Evolutionary conservation across 768 basidiomycete genomes (phyloP), one percentile per base, ranked within the genome.

Genomic region (Grammothele lineata): DNA sequence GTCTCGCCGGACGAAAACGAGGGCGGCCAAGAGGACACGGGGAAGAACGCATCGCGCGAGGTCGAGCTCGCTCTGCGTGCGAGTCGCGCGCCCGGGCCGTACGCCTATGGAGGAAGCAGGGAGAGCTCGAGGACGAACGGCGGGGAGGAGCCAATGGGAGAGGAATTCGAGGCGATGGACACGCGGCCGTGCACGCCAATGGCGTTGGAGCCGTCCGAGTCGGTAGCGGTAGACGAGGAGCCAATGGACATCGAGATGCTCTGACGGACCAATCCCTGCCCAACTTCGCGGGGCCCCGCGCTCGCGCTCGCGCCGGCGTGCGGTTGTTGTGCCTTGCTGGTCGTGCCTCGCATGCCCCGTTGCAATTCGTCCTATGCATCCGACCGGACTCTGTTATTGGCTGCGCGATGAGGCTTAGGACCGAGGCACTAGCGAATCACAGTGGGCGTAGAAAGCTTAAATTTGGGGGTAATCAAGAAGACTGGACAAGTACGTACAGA

Each of bases 241-340:
- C 51, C 58, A 47, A 60, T 60, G 62, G 63, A 60, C 43, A 50
- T 62, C 36, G 57, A 62, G 50, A 46, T 51, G 42, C 43, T 58
- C 18, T 48, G 45, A 48, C 35, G 5, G 21, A 22, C 51, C 51
- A 47, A 45, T 53, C 51, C 33, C n/a, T 25, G 22, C 24, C n/a
- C n/a, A n/a, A n/a, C n/a, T n/a, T n/a, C n/a, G n/a, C n/a, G n/a
- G n/a, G n/a, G n/a, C n/a, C n/a, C n/a, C n/a, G n/a, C n/a, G n/a
- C n/a, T n/a, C n/a, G n/a, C n/a, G n/a, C n/a, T n/a, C n/a, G n/a
- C n/a, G n/a, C n/a, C n/a, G n/a, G n/a, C n/a, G n/a, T n/a, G n/a
- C n/a, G n/a, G n/a, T n/a, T n/a, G n/a, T n/a, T n/a, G n/a, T 40
- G 17, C 12, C 8, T n/a, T 14, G 12, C 12, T 23, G 14, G 39